phyloP scores from a whole-genome alignment of 2,329 filamentous ascomycete genomes.

The Beauveria bassiana region DNA sequence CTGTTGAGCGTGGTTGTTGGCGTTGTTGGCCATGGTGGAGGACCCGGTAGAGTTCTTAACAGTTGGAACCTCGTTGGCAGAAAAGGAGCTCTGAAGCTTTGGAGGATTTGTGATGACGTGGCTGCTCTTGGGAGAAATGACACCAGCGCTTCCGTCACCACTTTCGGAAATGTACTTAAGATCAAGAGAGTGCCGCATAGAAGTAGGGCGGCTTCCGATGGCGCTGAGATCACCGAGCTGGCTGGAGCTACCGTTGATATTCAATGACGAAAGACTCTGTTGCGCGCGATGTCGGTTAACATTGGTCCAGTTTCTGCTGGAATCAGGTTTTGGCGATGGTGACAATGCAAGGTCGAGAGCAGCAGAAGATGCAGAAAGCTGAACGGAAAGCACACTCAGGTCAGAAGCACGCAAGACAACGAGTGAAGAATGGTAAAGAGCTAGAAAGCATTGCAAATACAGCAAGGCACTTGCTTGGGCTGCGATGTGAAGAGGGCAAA shows the following conservation, averaged over 20 bases:
- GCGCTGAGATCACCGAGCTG: slow-evolving; percentile 38
- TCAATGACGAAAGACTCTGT: slow-evolving; percentile 47
- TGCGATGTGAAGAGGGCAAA: not conserved
- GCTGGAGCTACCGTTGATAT: slow-evolving; percentile 23
- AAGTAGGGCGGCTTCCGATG: slow-evolving; percentile 39
- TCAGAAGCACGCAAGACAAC: slow-evolving; percentile 24
- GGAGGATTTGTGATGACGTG: slow-evolving; percentile 55
- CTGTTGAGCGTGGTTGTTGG: slow-evolving; percentile 54
- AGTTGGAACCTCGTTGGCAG: slow-evolving; percentile 80
- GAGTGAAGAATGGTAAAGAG: not conserved
- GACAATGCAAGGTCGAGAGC: slow-evolving; percentile 72
- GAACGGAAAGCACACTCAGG: slow-evolving; percentile 25
- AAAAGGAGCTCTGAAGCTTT: slow-evolving; percentile 82
- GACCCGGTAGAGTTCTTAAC: slow-evolving; percentile 60
- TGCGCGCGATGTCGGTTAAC: slow-evolving; percentile 63
- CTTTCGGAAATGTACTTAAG: slow-evolving; percentile 43
- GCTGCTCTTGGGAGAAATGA: slow-evolving; percentile 40
- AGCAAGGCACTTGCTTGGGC: not conserved
- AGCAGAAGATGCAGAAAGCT: slow-evolving; percentile 75
- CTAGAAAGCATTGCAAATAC: not conserved
- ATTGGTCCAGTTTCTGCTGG: slow-evolving; percentile 49
- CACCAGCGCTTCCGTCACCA: slow-evolving; percentile 28
- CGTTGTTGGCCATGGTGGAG: slow-evolving; percentile 33
- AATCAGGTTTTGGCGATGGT: slow-evolving; percentile 56
- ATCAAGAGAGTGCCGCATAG: slow-evolving; percentile 52